Evolutionary conservation across 192 early-diverging fungal genomes (phyloP), one percentile per base, ranked within the genome.

Genomic region (Lunasporangiospora selenospora): DNA sequence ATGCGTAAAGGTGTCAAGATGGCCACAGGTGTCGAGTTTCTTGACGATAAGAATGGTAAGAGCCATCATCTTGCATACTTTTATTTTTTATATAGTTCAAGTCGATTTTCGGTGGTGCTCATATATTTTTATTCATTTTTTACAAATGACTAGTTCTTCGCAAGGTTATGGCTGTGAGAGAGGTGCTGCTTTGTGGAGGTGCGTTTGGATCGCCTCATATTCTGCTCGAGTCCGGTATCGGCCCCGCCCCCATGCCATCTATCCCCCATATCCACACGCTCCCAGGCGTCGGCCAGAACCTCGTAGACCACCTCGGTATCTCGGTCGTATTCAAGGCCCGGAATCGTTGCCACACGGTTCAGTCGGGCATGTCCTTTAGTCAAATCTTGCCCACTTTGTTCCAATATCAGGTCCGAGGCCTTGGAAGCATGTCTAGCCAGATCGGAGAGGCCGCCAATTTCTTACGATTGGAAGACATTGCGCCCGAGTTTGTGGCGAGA

Each of bases 101-200:
- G 13, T 4, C n/a, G 6, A 40, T 21, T 27, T 53, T 19, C 27
- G 10, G 7, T 44, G 18, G 5, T 44, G 32, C 16, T 33, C 27
- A 21, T 10, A 6, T 26, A 8, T 47, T 47, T 42, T 56, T 43
- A 32, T 44, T n/a, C 32, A 21, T 53, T 42, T 23, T 12, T 26
- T 37, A 3, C 4, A n/a, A n/a, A n/a, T n/a, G n/a, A n/a, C n/a
- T 40, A 67, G 65, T 53, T 19, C 32, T 15, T n/a, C 47, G 46
- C 43, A 34, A 46, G n/a, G 52, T 69, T 26, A 32, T 58, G 42
- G 58, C 53, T 4, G 44, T 31, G 3, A 51, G 67, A 42, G 80
- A 82, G 36, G 66, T 81, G 43, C 34, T 81, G 27, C 69, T 81
- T 29, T 77, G 77, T 21, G 78, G 51, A 39, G 78, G 80, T 4